Conservation (phyloP, 1,139 yeast species). For the Hemisphaericaspora subhashii region DNA sequence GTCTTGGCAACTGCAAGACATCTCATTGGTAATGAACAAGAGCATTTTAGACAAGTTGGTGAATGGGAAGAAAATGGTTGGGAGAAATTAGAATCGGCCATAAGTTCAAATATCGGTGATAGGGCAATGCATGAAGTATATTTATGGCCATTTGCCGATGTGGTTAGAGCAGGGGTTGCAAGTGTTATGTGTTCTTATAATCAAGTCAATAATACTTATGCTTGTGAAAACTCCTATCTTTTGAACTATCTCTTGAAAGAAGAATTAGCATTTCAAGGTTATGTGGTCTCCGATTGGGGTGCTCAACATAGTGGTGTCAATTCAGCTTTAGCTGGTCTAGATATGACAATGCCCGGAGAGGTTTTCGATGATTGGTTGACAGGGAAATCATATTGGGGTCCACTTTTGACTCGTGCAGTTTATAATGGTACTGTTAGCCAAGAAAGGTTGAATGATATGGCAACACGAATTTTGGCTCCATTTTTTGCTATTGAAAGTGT, state of each 20-base stretch:
- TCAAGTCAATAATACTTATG: constrained; percentile 56
- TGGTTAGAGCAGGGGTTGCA: constrained; percentile 60
- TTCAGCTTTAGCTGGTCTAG: constrained; percentile 60
- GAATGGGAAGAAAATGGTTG: constrained; percentile 52
- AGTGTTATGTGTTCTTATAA: constrained; percentile 66
- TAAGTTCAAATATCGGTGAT: constrained; percentile 58
- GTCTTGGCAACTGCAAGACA: constrained; percentile 57
- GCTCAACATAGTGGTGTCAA: constrained; percentile 61
- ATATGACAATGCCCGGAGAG: constrained; percentile 71
- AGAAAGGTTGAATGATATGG: constrained; percentile 63
- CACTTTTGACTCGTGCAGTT: constrained; percentile 53
- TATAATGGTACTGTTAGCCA: constrained; percentile 58
- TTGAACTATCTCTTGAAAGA: constrained; percentile 57
- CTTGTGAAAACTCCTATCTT: constrained; percentile 61
- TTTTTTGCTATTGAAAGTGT: constrained; percentile 46
- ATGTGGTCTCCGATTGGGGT: constrained; percentile 67
- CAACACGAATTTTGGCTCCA: constrained; percentile 56
- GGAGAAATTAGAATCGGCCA: constrained; percentile 38
- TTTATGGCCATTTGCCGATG: constrained; percentile 69
- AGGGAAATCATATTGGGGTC: constrained; percentile 61
- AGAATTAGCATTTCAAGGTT: constrained; percentile 68
- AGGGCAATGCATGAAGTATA: constrained; percentile 63
- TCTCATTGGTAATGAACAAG: constrained; percentile 64
- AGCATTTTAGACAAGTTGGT: constrained; percentile 58
- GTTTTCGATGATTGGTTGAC: constrained; percentile 52